Conservation (phyloP, 192 early-diverging fungal genomes). For the Coemansia sp. region DNA sequence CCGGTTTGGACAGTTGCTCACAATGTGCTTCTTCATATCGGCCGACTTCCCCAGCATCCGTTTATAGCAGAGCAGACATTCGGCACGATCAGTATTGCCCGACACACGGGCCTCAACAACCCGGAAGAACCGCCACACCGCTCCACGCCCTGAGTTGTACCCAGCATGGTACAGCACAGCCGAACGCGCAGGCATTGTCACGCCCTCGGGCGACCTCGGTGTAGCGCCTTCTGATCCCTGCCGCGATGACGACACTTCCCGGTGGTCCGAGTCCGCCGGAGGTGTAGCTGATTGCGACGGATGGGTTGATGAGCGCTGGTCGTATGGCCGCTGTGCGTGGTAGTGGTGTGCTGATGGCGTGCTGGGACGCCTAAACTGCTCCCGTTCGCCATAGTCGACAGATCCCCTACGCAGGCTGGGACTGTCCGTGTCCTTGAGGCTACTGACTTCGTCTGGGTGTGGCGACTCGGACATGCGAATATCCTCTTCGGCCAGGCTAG, state of each 20-base stretch:
- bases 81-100: slow-evolving; percentile 54
- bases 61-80: slow-evolving; percentile 53
- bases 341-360: background rate
- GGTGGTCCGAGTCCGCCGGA: background rate
- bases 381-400: background rate
- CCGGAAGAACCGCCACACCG: slow-evolving; percentile 53
- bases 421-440: slow-evolving; percentile 9
- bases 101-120: slow-evolving; percentile 52
- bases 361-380: too few species aligned
- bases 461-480: slow-evolving; percentile 54
- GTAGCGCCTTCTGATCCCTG: slow-evolving; percentile 11
- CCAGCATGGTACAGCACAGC: slow-evolving; percentile 47
- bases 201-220: slow-evolving; percentile 17
- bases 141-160: slow-evolving; percentile 50
- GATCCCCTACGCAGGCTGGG: background rate
- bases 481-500: slow-evolving; percentile 37
- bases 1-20: slow-evolving; percentile 41
- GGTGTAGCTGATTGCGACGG: slow-evolving; percentile 24
- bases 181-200: slow-evolving; percentile 43
- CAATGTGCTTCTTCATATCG: slow-evolving; percentile 56
- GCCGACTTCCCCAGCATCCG: slow-evolving; percentile 56
- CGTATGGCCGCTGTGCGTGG: background rate
- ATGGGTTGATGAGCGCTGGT: slow-evolving; percentile 15
- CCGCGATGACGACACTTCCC: background rate
- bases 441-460: slow-evolving; percentile 8